Evolutionary conservation across 768 basidiomycete genomes (phyloP).

Genomic region (Serendipita sp.): DNA sequence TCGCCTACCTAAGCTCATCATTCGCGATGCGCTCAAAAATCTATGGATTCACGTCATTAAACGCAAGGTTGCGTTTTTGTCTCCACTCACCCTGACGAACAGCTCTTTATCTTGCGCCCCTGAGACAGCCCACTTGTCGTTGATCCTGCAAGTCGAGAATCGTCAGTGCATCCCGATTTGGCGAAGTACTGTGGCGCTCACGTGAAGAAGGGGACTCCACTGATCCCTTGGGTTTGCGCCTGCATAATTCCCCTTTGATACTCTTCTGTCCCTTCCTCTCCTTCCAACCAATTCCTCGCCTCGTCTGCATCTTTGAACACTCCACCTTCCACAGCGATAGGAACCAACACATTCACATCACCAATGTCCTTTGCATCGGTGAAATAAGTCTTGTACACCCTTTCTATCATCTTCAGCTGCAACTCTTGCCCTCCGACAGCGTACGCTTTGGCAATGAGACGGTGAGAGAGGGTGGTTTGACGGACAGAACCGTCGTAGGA

Average conservation of each 20-base stretch:
- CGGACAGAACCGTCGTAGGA: constrained; percentile 43
- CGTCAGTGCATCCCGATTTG: no score
- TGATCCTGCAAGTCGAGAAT: constrained; percentile 23
- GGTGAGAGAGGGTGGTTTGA: constrained; percentile 52
- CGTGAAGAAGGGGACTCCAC: constrained; percentile 64
- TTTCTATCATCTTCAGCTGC: constrained; percentile 40
- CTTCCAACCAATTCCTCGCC: constrained; percentile 48
- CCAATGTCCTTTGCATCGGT: constrained; percentile 48
- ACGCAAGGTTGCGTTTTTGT: neutral
- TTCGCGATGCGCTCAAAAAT: neutral
- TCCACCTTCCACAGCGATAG: constrained; percentile 36
- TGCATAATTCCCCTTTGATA: constrained; percentile 44
- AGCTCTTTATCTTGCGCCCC: constrained; percentile 60
- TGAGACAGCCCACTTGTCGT: constrained; percentile 60
- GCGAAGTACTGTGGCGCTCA: neutral
- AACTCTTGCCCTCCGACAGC: constrained; percentile 40
- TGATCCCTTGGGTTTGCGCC: constrained; percentile 50
- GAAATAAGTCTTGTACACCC: constrained; percentile 50
- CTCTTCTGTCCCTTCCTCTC: constrained; percentile 48
- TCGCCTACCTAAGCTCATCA: neutral
- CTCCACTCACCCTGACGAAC: constrained; percentile 39
- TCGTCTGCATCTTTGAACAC: constrained; percentile 45
- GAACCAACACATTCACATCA: constrained; percentile 41
- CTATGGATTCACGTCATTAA: neutral
- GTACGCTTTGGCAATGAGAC: constrained; percentile 54